Evolutionary conservation across 2,329 filamentous ascomycete species (phyloP).

Genomic region (Pseudogymnoascus sp.): DNA sequence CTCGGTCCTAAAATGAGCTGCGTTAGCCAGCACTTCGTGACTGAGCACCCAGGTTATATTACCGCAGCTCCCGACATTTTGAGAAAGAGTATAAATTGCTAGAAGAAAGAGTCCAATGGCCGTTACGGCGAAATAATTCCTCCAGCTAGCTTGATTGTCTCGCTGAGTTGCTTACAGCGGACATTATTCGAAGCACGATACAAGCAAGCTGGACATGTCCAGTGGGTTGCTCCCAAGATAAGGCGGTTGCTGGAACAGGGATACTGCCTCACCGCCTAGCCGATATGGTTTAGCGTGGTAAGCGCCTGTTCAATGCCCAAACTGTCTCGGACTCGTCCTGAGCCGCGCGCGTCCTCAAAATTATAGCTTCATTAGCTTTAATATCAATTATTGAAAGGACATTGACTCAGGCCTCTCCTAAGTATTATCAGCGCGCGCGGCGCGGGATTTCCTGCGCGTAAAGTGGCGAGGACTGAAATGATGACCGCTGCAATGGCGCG

Average conservation of each 20-base stretch:
- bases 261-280: constrained; percentile 1
- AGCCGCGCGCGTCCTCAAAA: neutral
- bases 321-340: neutral
- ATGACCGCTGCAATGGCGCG: neutral
- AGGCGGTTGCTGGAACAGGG: constrained; percentile 2
- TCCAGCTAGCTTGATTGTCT: constrained; percentile 1
- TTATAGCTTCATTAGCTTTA: constrained; percentile 7
- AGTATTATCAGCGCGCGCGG: neutral
- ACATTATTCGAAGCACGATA: constrained; percentile 1
- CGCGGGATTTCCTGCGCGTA: constrained; percentile 2
- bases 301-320: constrained; percentile 4
- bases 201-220: neutral
- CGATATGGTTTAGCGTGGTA: neutral
- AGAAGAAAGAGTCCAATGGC: neutral
- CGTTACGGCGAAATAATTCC: neutral
- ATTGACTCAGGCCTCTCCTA: neutral
- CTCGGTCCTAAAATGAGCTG: constrained; percentile 60
- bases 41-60: constrained; percentile 16
- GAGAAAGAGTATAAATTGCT: constrained; percentile 13
- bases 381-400: neutral
- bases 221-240: neutral
- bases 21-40: constrained; percentile 8
- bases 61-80: constrained; percentile 48
- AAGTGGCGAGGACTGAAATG: neutral
- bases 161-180: constrained; percentile 5